Base-by-base conservation (phyloP, 768 basidiomycete species). In the Trametes sanguinea region DNA sequence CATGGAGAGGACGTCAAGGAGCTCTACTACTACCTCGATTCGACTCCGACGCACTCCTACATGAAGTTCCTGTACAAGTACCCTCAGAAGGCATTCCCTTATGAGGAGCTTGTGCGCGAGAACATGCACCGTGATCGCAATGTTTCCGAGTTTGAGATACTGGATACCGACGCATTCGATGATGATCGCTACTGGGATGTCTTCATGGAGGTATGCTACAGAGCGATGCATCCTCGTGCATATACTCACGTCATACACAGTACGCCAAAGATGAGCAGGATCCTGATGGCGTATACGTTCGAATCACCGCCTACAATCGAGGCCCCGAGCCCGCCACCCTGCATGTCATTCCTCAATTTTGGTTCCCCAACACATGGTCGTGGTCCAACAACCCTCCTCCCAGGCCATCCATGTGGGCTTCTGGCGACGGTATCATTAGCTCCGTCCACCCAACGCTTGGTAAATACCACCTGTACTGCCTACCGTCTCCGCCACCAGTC, bases 51-150 rank as follows among this genome's bases (percentile, higher is more conserved):
- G 2, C 97, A 99, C 71, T 97, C 95, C 6, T 99, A 98, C 83
- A 98, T 99, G 97, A 99, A 99, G 75, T 98, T 93, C 76, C 78
- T 98, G 59, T 99, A 99, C 85, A 99, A 99, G 74, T 99, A 99
- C 68, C 95, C 97, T 11, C 97, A 99, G 74, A 81, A 86, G 68
- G 80, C 82, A 37, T 99, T 84, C 75, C 97, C 97, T 1, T 99
- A 99, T 75, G 95, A 98, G 70, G 85, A 96, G 63, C 85, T 99
- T 56, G 90, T 97, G 11, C 76, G 80, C 48, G 95, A 99, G 77
- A 95, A 89, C 71, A 78, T 85, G 69, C 84, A 88, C 67, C 83
- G 97, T 50, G 85, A 84, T 67, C 84, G 97, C 48, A 87, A 97
- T 61, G 94, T 94, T 13, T 77, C 84, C 58, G 97, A 99, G 75